Base-by-base conservation (phyloP, 2,329 filamentous ascomycete species). In the Penicillium sp. region DNA sequence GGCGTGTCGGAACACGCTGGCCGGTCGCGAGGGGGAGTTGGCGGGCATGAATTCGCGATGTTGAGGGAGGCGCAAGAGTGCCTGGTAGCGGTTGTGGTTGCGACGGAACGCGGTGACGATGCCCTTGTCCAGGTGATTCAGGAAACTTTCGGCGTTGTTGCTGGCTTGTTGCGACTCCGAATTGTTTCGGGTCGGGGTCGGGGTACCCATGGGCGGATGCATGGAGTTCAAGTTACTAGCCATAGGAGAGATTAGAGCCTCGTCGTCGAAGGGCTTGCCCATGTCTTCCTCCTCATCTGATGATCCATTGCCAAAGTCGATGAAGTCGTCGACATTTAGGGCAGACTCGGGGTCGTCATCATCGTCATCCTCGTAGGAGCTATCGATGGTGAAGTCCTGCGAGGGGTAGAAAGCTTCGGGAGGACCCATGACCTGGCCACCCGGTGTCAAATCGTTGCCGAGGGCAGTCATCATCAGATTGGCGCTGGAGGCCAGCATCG, bases 401-500 rank as follows among this genome's bases (percentile, higher is more conserved):
- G 86, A 84, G 5, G 87, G 83, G 63, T 88, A 91, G 69, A 90
- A 91, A 7, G 88, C 87, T 70, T 91, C 88, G 0, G 85, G 80
- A 2, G 88, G 86, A 1, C 87, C 88, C 63, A 89, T 79, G n/a
- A 84, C 79, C 64, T 88, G 84, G 5, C 82, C 83, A 57, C 73
- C 74, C 33, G 78, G 73, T 22, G 74, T 69, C 48, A 74, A 69
- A 39, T 78, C 74, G 47, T 76, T 78, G 20, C 74, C 73, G 73
- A 90, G 85, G 61, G 85, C 86, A 44, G 86, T 86, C 74, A 92
- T 84, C 88, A 92, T 91, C 58, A 92, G 80, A 53, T 90, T 88
- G 50, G 85, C 84, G 16, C 84, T 82, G 53, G 87, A 85, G 66
- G 79, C 83, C 54, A 87, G 73, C 63, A 88, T 83, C 14, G 86